A percentile compares a stretch with the other conserved stretches of the same genome.
These are phyloP conservation scores for Naumovozyma baii DNA, from an alignment of 805 yeast genomes.

Conservation along the genomic window DNA sequence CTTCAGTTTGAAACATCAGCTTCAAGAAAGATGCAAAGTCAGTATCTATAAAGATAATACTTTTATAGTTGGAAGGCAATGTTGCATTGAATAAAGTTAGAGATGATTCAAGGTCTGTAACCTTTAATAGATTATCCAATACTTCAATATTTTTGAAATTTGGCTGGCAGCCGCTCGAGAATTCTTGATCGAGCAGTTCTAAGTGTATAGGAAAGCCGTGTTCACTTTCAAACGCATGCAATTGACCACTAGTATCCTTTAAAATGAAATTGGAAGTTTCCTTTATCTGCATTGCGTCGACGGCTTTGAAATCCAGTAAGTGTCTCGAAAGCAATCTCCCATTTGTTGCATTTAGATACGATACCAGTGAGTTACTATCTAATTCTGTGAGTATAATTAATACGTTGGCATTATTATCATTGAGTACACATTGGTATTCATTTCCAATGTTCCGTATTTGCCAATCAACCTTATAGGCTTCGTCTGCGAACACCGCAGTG, in stretches of 20 bases:
- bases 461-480: constrained; percentile 50
- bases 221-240: neutral
- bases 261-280: constrained; percentile 9
- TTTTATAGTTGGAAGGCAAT: constrained; percentile 11
- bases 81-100: constrained; percentile 9
- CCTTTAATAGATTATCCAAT: constrained; percentile 5
- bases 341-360: constrained; percentile 29
- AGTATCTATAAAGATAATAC: constrained; percentile 12
- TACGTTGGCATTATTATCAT: constrained; percentile 8
- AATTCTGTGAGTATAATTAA: constrained; percentile 24
- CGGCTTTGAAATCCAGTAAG: constrained; percentile 13
- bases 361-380: constrained; percentile 18
- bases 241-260: constrained; percentile 1
- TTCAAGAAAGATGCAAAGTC: constrained; percentile 11
- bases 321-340: constrained; percentile 32
- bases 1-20: constrained; percentile 9
- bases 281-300: constrained; percentile 9
- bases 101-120: constrained; percentile 14
- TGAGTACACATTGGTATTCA: constrained; percentile 20
- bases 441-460: constrained; percentile 38
- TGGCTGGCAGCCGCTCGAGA: constrained; percentile 14
- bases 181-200: neutral
- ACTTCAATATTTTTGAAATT: constrained; percentile 6
- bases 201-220: neutral
- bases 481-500: constrained; percentile 37